Conservation (phyloP, 352 stramenopile species). For the Globisporangium camurandrum region DNA sequence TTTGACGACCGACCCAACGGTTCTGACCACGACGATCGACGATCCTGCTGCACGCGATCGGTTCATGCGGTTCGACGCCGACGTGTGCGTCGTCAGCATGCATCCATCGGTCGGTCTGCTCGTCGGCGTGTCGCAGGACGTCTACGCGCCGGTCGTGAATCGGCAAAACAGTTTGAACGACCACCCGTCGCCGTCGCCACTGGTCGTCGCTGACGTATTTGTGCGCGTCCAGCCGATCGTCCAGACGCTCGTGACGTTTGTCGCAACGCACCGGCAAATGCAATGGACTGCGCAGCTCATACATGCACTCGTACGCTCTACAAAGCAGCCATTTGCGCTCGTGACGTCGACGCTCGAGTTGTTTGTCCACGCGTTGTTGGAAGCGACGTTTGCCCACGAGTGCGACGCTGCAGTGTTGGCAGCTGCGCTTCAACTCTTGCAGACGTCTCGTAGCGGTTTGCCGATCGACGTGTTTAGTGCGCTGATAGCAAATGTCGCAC, state of each 20-base stretch:
- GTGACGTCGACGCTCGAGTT: too few species aligned
- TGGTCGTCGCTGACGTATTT: too few species aligned
- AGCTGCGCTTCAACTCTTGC: too few species aligned
- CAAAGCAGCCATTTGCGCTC: slow-evolving; percentile 22
- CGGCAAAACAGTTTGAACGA: slow-evolving; percentile 57
- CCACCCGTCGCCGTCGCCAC: too few species aligned
- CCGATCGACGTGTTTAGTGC: slow-evolving; percentile 77
- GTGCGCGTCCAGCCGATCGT: slow-evolving; percentile 74
- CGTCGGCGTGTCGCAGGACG: slow-evolving; percentile 70
- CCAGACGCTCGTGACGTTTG: slow-evolving; percentile 58
- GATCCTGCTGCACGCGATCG: slow-evolving; percentile 44
- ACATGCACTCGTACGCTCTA: slow-evolving; percentile 33
- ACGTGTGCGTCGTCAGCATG: slow-evolving; percentile 64
- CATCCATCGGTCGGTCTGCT: slow-evolving; percentile 64
- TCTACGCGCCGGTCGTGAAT: slow-evolving; percentile 63
- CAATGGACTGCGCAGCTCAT: slow-evolving; percentile 46
- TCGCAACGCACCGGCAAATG: slow-evolving; percentile 62
- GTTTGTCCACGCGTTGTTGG: not conserved
- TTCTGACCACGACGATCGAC: slow-evolving; percentile 53
- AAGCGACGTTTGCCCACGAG: too few species aligned
- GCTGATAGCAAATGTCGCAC: slow-evolving; percentile 75
- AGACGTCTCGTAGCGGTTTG: too few species aligned
- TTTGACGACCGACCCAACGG: slow-evolving; percentile 50
- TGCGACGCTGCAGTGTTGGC: not conserved
- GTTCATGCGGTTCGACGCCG: slow-evolving; percentile 72